These are phyloP conservation scores for Colletotrichum scovillei DNA, from an alignment of 2,329 filamentous ascomycete genomes.

Conservation along the genomic window DNA sequence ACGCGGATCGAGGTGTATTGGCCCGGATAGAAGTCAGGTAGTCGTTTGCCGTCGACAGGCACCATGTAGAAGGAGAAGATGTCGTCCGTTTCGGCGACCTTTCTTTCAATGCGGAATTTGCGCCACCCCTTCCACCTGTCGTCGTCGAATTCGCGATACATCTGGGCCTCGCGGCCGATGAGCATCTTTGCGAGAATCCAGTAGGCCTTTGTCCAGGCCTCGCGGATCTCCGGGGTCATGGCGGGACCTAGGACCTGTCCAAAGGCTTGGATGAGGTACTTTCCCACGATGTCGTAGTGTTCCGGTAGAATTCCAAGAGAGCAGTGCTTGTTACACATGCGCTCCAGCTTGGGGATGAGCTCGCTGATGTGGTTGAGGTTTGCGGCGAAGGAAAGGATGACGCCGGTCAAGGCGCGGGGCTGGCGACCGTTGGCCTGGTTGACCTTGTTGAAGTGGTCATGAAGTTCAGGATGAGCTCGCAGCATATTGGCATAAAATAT, in stretches of 20 bases:
- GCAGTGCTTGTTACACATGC: constrained; percentile 78
- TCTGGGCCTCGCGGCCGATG: constrained; percentile 71
- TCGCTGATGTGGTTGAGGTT: constrained; percentile 74
- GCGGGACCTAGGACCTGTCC: constrained; percentile 72
- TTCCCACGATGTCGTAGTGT: constrained; percentile 77
- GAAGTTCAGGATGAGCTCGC: constrained; percentile 71
- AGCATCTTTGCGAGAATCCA: constrained; percentile 79
- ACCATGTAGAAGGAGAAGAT: constrained; percentile 78
- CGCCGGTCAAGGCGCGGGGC: constrained; percentile 39
- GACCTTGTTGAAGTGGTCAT: constrained; percentile 73
- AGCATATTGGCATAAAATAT: constrained; percentile 80
- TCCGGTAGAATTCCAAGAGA: constrained; percentile 75
- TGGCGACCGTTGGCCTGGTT: constrained; percentile 41
- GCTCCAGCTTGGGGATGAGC: constrained; percentile 64
- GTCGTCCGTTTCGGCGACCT: constrained; percentile 73
- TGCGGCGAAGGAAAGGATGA: constrained; percentile 75
- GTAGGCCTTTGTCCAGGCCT: constrained; percentile 79
- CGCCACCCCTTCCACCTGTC: constrained; percentile 72
- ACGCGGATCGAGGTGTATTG: constrained; percentile 77
- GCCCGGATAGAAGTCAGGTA: constrained; percentile 75
- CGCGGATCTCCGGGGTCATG: constrained; percentile 72
- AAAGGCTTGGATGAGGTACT: constrained; percentile 76
- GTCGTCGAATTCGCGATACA: constrained; percentile 70
- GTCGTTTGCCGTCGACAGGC: constrained; percentile 68
- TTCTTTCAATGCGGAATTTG: constrained; percentile 72